phyloP scores from a whole-genome alignment of 2,329 filamentous ascomycete genomes.

The Lasiodiplodia citricola region DNA sequence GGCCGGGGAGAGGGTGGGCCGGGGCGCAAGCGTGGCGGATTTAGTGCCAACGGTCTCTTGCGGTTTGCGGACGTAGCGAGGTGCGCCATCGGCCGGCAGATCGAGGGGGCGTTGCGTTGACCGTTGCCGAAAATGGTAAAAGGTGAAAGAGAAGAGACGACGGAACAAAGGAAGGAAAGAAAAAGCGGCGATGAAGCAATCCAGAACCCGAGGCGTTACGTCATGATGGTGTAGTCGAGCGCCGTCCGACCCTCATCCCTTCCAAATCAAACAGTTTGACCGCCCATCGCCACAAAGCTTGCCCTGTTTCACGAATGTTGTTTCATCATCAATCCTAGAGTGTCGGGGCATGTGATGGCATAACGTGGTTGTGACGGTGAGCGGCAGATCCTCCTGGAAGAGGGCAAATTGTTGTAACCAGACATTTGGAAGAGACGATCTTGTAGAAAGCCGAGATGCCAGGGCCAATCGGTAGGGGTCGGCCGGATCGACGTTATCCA shows the following conservation, averaged over 20 bases:
- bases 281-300: background rate
- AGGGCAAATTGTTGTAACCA: background rate
- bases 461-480: background rate
- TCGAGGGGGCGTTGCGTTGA: background rate
- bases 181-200: background rate
- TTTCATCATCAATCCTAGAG: background rate
- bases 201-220: background rate
- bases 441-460: background rate
- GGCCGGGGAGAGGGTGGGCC: background rate
- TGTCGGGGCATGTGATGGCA: background rate
- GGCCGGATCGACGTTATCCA: background rate
- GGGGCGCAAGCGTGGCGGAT: background rate
- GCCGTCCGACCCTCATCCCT: background rate
- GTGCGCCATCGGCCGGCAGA: background rate
- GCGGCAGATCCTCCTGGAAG: background rate
- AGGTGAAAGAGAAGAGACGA: background rate
- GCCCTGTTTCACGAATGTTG: background rate
- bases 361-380: background rate
- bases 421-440: background rate
- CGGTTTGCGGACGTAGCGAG: background rate
- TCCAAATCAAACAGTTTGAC: too few species aligned
- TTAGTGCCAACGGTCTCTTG: background rate
- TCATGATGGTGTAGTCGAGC: constrained; percentile 1
- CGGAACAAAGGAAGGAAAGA: background rate
- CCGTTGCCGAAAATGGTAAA: too few species aligned